phyloP scores from a whole-genome alignment of 305 asterid genomes.

The Salvia sclarea region DNA sequence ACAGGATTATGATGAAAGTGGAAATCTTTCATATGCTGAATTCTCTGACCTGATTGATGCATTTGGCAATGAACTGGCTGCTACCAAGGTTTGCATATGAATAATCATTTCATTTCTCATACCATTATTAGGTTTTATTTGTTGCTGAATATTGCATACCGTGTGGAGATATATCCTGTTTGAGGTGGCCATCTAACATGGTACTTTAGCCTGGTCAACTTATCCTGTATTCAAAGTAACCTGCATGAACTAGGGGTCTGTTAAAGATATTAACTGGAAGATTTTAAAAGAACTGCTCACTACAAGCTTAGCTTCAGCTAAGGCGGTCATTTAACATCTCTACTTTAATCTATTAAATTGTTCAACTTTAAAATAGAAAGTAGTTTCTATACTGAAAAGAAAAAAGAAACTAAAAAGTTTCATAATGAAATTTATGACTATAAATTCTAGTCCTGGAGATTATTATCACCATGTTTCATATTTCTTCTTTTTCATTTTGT shows the following conservation, averaged over 20 bases:
- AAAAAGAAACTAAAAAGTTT: too few relatives aligned
- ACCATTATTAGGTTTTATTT: constrained; percentile 5
- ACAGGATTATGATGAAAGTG: constrained; percentile 86
- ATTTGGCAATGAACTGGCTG: constrained; percentile 90
- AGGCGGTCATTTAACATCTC: background rate
- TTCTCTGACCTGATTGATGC: constrained; percentile 82
- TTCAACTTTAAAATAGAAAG: too few relatives aligned
- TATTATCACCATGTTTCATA: constrained; percentile 21
- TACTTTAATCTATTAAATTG: too few relatives aligned
- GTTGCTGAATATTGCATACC: constrained; percentile 32
- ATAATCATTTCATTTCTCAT: constrained; percentile 25
- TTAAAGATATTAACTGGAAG: background rate
- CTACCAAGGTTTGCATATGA: constrained; percentile 62
- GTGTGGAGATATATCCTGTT: constrained; percentile 18
- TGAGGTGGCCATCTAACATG: background rate
- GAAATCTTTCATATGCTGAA: constrained; percentile 67
- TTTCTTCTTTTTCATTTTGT: constrained; percentile 31
- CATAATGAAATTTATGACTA: too few relatives aligned
- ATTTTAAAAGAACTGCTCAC: background rate
- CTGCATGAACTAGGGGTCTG: background rate
- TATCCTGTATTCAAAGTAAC: background rate
- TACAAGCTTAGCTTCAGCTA: background rate
- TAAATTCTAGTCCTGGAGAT: too few relatives aligned
- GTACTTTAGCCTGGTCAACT: background rate
- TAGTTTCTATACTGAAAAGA: too few relatives aligned